These are phyloP conservation scores for Conoideocrella luteorostrata DNA, from an alignment of 2,329 filamentous ascomycete species.

Conservation along the genomic window DNA sequence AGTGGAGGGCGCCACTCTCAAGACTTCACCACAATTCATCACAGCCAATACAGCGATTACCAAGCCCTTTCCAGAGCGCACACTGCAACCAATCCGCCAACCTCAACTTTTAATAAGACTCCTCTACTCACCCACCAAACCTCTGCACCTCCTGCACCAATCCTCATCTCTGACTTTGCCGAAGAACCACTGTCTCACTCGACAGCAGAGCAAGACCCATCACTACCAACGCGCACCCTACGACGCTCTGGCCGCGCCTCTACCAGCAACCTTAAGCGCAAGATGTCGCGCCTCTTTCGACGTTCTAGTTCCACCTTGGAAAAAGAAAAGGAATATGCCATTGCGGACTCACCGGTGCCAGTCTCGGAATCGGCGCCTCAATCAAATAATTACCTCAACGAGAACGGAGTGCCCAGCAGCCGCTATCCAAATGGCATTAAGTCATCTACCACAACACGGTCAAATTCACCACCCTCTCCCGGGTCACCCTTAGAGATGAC, in stretches of 20 bases:
- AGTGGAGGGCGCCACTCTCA: constrained; percentile 50
- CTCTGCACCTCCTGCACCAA: background rate
- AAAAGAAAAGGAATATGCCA: constrained; percentile 18
- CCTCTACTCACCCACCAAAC: constrained; percentile 11
- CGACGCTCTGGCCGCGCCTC: constrained; percentile 36
- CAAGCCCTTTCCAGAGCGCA: constrained; percentile 19
- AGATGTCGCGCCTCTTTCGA: constrained; percentile 44
- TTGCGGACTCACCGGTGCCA: constrained; percentile 12
- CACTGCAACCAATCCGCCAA: constrained; percentile 11
- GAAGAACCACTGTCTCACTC: background rate
- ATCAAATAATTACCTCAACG: constrained; percentile 7
- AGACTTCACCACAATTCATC: constrained; percentile 41
- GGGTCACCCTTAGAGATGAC: constrained; percentile 38
- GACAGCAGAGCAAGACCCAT: constrained; percentile 4
- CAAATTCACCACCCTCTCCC: constrained; percentile 46
- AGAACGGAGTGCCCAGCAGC: constrained; percentile 18
- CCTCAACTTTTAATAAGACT: constrained; percentile 6
- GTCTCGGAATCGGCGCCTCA: constrained; percentile 15
- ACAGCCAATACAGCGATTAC: constrained; percentile 26
- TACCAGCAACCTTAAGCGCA: constrained; percentile 40
- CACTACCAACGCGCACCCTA: constrained; percentile 24
- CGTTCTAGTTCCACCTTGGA: constrained; percentile 31
- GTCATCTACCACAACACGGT: constrained; percentile 39
- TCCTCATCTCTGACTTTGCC: background rate
- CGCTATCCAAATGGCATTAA: constrained; percentile 38